phyloP scores from a whole-genome alignment of 1,139 yeast species.

The Spathaspora sp. region DNA sequence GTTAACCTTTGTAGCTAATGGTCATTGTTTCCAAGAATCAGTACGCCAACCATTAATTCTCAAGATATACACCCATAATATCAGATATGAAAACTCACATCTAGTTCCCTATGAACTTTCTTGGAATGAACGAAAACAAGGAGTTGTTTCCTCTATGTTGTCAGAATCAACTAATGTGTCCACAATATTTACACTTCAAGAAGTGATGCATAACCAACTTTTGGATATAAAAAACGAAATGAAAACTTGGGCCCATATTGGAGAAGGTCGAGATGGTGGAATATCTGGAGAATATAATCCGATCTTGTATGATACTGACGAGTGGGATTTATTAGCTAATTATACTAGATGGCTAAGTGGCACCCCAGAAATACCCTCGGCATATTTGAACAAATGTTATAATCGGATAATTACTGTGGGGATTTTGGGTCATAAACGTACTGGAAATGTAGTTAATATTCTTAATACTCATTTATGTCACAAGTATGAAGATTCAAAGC shows the following conservation, averaged over 20 bases:
- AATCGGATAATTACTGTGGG: slow-evolving; percentile 42
- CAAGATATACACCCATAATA: slow-evolving; percentile 36
- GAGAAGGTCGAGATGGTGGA: slow-evolving; percentile 47
- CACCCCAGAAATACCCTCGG: slow-evolving; percentile 39
- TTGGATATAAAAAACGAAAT: slow-evolving; percentile 26
- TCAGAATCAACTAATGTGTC: slow-evolving; percentile 23
- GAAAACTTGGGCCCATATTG: slow-evolving; percentile 37
- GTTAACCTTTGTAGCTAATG: neutral
- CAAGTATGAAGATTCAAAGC: slow-evolving; percentile 38
- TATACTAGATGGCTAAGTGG: slow-evolving; percentile 43
- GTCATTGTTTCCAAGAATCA: neutral
- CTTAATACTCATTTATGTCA: slow-evolving; percentile 49
- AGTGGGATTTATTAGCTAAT: slow-evolving; percentile 28
- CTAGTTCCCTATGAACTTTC: slow-evolving; percentile 26
- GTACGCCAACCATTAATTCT: slow-evolving; percentile 17
- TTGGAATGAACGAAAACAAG: slow-evolving; percentile 28
- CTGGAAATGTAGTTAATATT: slow-evolving; percentile 28
- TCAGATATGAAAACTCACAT: slow-evolving; percentile 32
- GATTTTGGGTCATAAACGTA: slow-evolving; percentile 24
- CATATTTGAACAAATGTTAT: slow-evolving; percentile 39
- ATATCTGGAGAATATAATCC: slow-evolving; percentile 45
- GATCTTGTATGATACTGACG: slow-evolving; percentile 32
- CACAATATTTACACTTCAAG: slow-evolving; percentile 34
- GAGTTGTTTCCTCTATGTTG: slow-evolving; percentile 27
- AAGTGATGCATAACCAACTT: slow-evolving; percentile 27